phyloP scores from a whole-genome alignment of 2,329 filamentous ascomycete genomes.

The Sporothrix inflata region DNA sequence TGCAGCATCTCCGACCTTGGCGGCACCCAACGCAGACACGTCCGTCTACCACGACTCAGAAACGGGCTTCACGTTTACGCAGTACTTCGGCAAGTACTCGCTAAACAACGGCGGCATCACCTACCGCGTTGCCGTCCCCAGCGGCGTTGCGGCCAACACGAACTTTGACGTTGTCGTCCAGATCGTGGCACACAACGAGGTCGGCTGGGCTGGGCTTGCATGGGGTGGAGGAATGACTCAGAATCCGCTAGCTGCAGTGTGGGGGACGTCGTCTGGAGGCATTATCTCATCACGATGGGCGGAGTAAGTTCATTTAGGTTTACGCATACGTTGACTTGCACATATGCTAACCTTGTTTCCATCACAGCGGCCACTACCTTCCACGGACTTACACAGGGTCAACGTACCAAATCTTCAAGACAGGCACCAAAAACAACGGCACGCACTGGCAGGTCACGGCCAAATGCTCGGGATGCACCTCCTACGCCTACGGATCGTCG shows the following conservation, averaged over 20 bases:
- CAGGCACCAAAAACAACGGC: constrained; percentile 45
- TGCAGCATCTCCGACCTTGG: neutral
- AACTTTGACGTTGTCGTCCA: constrained; percentile 35
- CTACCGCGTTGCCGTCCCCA: constrained; percentile 32
- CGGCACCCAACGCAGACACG: constrained; percentile 3
- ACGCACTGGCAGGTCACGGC: constrained; percentile 48
- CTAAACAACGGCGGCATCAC: constrained; percentile 25
- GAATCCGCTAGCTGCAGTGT: constrained; percentile 33
- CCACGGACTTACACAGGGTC: constrained; percentile 40
- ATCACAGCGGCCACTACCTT: constrained; percentile 39
- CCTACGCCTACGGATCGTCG: constrained; percentile 31
- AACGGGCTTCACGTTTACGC: constrained; percentile 37
- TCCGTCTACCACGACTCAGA: constrained; percentile 37
- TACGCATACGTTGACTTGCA: neutral
- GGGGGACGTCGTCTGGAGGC: constrained; percentile 29
- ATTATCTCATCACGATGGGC: constrained; percentile 30
- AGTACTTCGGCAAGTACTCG: constrained; percentile 30
- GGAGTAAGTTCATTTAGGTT: constrained; percentile 7
- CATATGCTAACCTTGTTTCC: neutral
- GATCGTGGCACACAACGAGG: constrained; percentile 30
- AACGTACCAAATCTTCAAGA: constrained; percentile 41
- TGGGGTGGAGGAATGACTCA: constrained; percentile 35
- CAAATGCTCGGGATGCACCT: constrained; percentile 46
- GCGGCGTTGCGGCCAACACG: constrained; percentile 17
- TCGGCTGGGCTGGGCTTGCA: constrained; percentile 35